Evolutionary conservation across 2,329 filamentous ascomycete genomes (phyloP).

Genomic region (Clonostachys chloroleuca): DNA sequence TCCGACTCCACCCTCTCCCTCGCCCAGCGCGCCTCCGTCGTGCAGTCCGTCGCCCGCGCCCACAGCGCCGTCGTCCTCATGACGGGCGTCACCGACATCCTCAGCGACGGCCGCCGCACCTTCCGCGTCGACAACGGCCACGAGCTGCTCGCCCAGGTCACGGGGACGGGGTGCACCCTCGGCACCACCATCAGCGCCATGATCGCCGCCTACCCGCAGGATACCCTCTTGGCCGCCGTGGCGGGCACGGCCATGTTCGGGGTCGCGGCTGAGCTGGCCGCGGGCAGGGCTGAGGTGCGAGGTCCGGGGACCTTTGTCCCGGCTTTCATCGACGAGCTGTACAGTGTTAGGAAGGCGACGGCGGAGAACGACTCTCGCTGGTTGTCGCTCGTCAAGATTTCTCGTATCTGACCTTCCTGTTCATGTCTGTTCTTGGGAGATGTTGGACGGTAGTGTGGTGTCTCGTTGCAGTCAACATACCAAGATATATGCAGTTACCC

Average conservation of each 20-base stretch:
- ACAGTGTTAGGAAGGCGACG: conserved; percentile 42
- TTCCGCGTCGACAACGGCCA: conserved; percentile 75
- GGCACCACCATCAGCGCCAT: conserved; percentile 78
- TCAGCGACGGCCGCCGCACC: conserved; percentile 70
- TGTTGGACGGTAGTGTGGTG: too few relatives aligned
- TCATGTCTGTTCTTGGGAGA: too few relatives aligned
- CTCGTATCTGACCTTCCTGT: too few relatives aligned
- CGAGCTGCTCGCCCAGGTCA: conserved; percentile 63
- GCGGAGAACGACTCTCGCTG: conserved; percentile 41
- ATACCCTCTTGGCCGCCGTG: conserved; percentile 69
- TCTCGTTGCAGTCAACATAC: too few relatives aligned
- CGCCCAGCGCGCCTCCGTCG: conserved; percentile 52
- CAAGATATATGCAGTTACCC: too few relatives aligned
- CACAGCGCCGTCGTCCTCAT: conserved; percentile 72
- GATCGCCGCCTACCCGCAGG: conserved; percentile 56
- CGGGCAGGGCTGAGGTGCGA: conserved; percentile 58
- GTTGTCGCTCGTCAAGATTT: conserved; percentile 46
- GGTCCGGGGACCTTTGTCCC: conserved; percentile 87
- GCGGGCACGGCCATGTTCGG: conserved; percentile 76
- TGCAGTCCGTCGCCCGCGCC: conserved; percentile 59
- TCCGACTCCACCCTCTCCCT: conserved; percentile 57
- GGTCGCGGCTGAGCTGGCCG: conserved; percentile 64
- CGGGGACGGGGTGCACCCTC: conserved; percentile 79
- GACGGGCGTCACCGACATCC: conserved; percentile 73
- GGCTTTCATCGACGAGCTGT: conserved; percentile 73